Percentiles rank a stretch among this genome's conserved stretches.
phyloP scores from a whole-genome alignment of 2,329 filamentous ascomycete genomes.

The Aureobasidium sp. region DNA sequence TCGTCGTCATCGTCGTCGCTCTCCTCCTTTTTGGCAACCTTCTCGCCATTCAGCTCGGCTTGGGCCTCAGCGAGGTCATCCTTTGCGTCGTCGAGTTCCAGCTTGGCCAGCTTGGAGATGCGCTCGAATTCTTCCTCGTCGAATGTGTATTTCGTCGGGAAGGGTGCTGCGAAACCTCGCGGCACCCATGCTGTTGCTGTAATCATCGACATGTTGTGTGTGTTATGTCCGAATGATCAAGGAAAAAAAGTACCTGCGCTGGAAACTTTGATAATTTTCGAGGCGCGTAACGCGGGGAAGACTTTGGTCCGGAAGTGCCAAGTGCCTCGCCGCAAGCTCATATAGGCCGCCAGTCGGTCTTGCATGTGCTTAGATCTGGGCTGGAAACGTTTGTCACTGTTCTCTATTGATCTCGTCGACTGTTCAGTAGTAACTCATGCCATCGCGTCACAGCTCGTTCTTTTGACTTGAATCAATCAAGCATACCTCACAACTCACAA shows the following conservation, averaged over 20 bases:
- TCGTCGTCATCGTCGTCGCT: slow-evolving; percentile 55
- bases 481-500: background rate
- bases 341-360: background rate
- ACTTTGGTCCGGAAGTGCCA: background rate
- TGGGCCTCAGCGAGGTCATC: slow-evolving; percentile 69
- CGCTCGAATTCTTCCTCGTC: slow-evolving; percentile 44
- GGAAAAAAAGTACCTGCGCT: background rate
- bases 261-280: slow-evolving; percentile 5
- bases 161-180: slow-evolving; percentile 42
- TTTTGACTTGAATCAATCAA: background rate
- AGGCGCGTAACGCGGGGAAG: background rate
- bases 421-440: background rate
- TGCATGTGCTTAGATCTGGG: no score
- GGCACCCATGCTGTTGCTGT: slow-evolving; percentile 45
- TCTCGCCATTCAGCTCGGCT: slow-evolving; percentile 23
- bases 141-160: slow-evolving; percentile 41
- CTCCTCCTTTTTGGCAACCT: slow-evolving; percentile 19
- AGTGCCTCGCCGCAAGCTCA: background rate
- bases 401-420: no score
- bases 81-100: slow-evolving; percentile 82
- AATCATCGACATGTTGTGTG: slow-evolving; percentile 44
- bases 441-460: background rate
- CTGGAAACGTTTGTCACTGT: no score
- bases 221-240: background rate
- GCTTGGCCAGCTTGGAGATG: slow-evolving; percentile 42